phyloP scores from a whole-genome alignment of 2,329 filamentous ascomycete genomes.

The Arachnomyces sp. region DNA sequence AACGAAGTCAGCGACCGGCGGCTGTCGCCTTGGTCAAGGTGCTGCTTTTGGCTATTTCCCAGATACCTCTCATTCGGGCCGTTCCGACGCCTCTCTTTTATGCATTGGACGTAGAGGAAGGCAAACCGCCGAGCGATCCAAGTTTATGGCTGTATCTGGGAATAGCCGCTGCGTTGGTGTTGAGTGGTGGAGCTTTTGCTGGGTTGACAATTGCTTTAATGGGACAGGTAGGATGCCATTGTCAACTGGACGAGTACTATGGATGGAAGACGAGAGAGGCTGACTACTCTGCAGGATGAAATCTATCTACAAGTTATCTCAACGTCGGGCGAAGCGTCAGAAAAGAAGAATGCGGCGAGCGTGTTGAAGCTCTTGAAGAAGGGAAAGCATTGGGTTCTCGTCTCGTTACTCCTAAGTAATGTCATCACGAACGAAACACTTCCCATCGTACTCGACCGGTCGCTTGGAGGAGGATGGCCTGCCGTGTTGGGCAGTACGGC shows the following conservation, averaged over 20 bases:
- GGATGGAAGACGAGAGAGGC: not conserved
- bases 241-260: not conserved
- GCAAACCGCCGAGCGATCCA: constrained; percentile 50
- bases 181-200: constrained; percentile 87
- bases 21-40: constrained; percentile 35
- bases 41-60: constrained; percentile 27
- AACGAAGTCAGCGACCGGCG: constrained; percentile 27
- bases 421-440: constrained; percentile 97
- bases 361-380: constrained; percentile 72
- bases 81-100: constrained; percentile 24
- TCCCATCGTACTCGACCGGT: constrained; percentile 88
- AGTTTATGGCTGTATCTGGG: constrained; percentile 73
- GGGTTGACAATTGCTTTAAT: constrained; percentile 66
- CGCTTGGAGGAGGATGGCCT: constrained; percentile 86
- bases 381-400: constrained; percentile 97
- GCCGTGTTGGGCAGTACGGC: constrained; percentile 89
- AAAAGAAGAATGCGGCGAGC: constrained; percentile 73
- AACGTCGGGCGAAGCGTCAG: constrained; percentile 72
- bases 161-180: constrained; percentile 69
- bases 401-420: constrained; percentile 87
- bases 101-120: constrained; percentile 18
- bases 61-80: constrained; percentile 31
- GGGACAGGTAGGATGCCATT: constrained; percentile 44
- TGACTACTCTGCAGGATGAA: constrained; percentile 57
- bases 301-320: constrained; percentile 95